These are phyloP conservation scores for Rhizopus arrhizus DNA, from an alignment of 371 early-diverging fungal species.

Conservation along the genomic window DNA sequence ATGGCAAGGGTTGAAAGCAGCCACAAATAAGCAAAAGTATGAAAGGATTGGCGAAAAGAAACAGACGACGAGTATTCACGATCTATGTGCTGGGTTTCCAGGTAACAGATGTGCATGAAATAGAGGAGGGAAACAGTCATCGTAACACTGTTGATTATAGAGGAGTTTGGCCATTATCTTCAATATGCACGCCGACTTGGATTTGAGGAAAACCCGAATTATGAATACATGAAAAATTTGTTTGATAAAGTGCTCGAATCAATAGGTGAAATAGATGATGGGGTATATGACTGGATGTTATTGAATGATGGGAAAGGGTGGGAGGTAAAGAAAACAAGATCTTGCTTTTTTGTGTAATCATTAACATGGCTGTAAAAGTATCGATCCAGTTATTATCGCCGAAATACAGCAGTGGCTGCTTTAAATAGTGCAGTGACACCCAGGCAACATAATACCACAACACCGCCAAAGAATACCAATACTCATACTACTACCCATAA, in stretches of 20 bases:
- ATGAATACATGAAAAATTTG: constrained; percentile 78
- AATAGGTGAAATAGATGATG: constrained; percentile 79
- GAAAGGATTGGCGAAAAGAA: constrained; percentile 97
- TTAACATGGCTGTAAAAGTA: constrained; percentile 4
- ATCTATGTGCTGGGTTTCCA: constrained; percentile 88
- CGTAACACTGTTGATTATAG: constrained; percentile 25
- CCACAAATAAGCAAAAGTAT: constrained; percentile 97
- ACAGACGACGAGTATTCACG: constrained; percentile 81
- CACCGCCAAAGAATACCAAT: constrained; percentile 3
- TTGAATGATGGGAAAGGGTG: constrained; percentile 55
- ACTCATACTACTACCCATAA: background rate
- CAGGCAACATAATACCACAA: constrained; percentile 3
- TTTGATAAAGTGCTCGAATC: constrained; percentile 79
- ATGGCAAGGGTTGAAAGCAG: constrained; percentile 98
- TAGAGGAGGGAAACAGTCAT: background rate
- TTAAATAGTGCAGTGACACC: constrained; percentile 22
- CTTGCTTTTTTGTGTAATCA: background rate
- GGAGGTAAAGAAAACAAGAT: constrained; percentile 32
- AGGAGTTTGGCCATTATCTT: constrained; percentile 87
- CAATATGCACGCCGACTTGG: constrained; percentile 68
- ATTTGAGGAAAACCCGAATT: constrained; percentile 95
- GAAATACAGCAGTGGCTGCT: constrained; percentile 24
- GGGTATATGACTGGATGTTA: constrained; percentile 91
- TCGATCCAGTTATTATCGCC: constrained; percentile 26
- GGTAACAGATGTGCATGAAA: constrained; percentile 11